These are phyloP conservation scores for Pugionium cornutum DNA, from an alignment of 345 rosid genomes.

Conservation along the genomic window DNA sequence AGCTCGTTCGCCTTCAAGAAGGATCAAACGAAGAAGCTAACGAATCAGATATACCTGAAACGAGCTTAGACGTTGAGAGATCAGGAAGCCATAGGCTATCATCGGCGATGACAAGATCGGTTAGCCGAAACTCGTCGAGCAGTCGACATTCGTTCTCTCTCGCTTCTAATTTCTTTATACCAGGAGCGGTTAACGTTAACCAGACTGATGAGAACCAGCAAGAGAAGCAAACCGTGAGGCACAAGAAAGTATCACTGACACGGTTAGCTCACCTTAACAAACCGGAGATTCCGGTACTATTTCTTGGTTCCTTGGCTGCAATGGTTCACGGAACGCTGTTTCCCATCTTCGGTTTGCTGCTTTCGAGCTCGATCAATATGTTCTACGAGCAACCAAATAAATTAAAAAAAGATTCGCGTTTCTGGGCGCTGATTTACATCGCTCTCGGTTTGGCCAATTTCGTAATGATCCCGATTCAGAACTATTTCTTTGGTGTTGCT, in stretches of 20 bases:
- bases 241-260: constrained; percentile 52
- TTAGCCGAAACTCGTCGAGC: constrained; percentile 37
- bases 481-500: constrained; percentile 72
- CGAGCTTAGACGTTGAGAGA: constrained; percentile 26
- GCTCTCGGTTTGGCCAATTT: constrained; percentile 44
- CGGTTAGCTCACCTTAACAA: constrained; percentile 69
- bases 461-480: constrained; percentile 55
- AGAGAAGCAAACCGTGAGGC: constrained; percentile 29
- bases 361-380: constrained; percentile 65
- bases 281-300: constrained; percentile 62
- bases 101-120: constrained; percentile 39
- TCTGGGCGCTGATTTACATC: constrained; percentile 58
- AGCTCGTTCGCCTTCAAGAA: constrained; percentile 72
- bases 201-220: constrained; percentile 11
- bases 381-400: constrained; percentile 53
- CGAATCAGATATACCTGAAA: constrained; percentile 28
- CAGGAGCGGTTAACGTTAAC: constrained; percentile 32
- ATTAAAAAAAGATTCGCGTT: constrained; percentile 53
- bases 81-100: constrained; percentile 37
- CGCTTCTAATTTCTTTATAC: constrained; percentile 25
- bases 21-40: constrained; percentile 50
- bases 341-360: constrained; percentile 73
- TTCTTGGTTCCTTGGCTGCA: constrained; percentile 66
- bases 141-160: constrained; percentile 36
- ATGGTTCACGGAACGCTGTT: constrained; percentile 59